Percentiles rank a stretch among this genome's conserved stretches.
These are phyloP conservation scores for Paspalum vaginatum DNA, from an alignment of 176 grass and related monocot genomes.

Conservation along the genomic window DNA sequence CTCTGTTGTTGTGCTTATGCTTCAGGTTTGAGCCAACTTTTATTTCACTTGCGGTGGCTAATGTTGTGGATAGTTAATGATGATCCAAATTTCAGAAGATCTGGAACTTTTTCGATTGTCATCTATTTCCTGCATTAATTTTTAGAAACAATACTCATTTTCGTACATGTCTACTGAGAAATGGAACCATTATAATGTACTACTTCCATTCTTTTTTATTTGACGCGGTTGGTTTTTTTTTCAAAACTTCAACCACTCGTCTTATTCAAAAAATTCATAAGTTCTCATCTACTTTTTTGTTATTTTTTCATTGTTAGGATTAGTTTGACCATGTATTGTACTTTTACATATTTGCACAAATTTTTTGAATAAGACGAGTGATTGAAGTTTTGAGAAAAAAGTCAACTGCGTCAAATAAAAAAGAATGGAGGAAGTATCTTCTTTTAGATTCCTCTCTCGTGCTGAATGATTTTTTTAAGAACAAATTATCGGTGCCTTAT, in stretches of 20 bases:
- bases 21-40: conserved; percentile 69
- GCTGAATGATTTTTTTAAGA: background rate
- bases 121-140: conserved; percentile 14
- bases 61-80: background rate
- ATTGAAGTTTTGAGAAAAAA: no score
- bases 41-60: conserved; percentile 5
- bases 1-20: conserved; percentile 81
- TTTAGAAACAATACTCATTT: conserved; percentile 14
- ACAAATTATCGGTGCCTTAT: background rate
- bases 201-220: no score
- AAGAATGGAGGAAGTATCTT: no score
- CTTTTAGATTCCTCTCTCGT: background rate
- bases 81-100: background rate
- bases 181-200: background rate
- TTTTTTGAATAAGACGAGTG: no score
- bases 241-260: no score
- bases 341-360: no score
- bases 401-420: no score
- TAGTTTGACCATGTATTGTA: no score
- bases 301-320: no score
- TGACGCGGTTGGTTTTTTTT: no score
- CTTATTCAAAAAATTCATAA: no score
- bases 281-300: no score
- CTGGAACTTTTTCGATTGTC: background rate
- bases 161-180: background rate